Conservation (phyloP, 352 stramenopile genomes). For the Phytophthora pini region DNA sequence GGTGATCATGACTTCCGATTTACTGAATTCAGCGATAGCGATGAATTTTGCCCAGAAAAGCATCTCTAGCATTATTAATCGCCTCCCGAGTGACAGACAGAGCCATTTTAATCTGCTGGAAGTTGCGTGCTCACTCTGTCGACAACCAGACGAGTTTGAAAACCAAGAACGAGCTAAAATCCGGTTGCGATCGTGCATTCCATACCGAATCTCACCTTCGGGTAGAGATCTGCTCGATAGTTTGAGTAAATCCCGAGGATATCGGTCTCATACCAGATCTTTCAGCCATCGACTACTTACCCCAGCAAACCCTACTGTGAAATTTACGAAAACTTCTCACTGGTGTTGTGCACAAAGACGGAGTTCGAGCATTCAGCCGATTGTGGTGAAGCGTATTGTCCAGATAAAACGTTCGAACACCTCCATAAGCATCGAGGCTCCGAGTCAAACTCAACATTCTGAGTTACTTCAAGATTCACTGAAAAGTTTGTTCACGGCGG, state of each 20-base stretch:
- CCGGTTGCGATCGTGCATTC: constrained; percentile 1
- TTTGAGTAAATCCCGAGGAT: background rate
- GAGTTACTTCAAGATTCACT: constrained; percentile 8
- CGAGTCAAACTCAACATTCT: background rate
- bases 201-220: background rate
- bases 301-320: background rate
- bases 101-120: background rate
- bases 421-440: no score
- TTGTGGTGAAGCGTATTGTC: background rate
- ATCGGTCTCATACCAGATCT: background rate
- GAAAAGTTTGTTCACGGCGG: constrained; percentile 27
- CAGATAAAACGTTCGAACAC: background rate
- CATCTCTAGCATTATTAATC: background rate
- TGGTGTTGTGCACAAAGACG: background rate
- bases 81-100: background rate
- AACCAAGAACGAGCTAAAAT: background rate
- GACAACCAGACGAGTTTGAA: background rate
- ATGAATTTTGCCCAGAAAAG: background rate
- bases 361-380: constrained; percentile 1
- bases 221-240: background rate
- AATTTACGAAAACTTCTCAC: background rate
- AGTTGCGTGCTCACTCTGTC: background rate
- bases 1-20: constrained; percentile 4
- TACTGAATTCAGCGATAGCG: background rate
- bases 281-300: background rate